Evolutionary conservation across 805 yeast species (phyloP), one percentile per base, ranked within the genome.

Genomic region (Lipomyces spencermartinsiae): DNA sequence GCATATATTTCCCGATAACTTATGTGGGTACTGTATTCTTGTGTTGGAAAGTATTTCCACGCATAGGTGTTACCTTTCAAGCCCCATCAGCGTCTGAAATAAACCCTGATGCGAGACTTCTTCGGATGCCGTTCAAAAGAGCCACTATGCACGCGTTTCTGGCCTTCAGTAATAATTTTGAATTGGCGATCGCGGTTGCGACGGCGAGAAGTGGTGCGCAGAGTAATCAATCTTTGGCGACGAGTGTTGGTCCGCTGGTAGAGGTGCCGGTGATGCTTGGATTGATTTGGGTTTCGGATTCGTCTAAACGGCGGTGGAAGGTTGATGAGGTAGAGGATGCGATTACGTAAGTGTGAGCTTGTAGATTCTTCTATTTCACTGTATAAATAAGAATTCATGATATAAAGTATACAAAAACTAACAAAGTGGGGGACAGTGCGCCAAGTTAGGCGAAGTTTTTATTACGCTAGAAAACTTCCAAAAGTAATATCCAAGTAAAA

Each of bases 91-190:
- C 81, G 80, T 25, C 29, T 25, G 29, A 25, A 25, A 25, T 64
- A 77, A 79, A 68, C 59, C 67, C 14, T 63, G 61, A 61, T 66
- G 65, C 43, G 60, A 59, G 31, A 25, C 29, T 25, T 25, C 29
- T 1, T 25, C 70, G 72, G 49, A 59, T 63, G 59, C 71, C 22
- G 58, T 86, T 83, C 72, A 70, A 76, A 3, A 77, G 78, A 35
- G 81, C 82, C 1, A 75, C 81, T 49, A 83, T 87, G n/a, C 89
- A 86, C 68, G 77, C 83, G 16, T 85, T 86, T 71, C 83, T 87
- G 2, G 87, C 88, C 14, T 83, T 88, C 0, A 83, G 87, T 4
- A 86, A 86, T 74, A 86, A 86, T 73, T 86, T 86, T 72, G 89
- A 86, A 74, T 77, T 86, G 58, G 83, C 86, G 66, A 76, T 86